Base-by-base conservation (phyloP, 495 filamentous ascomycete genomes). In the Penicillium coffeae region DNA sequence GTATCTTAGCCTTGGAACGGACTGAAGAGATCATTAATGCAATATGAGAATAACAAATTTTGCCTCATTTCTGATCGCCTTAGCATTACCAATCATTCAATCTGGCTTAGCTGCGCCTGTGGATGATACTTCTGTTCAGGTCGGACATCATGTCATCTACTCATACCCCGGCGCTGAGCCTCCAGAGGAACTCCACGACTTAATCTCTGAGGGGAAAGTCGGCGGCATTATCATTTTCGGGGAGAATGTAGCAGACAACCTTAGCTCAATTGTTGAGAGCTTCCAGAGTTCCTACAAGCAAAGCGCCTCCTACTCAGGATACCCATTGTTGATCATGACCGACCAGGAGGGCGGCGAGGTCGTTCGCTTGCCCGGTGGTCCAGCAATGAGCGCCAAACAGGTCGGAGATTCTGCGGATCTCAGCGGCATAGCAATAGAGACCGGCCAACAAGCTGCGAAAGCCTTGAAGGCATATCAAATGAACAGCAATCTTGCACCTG, bases 271-370 rank as follows among this genome's bases (percentile, higher is more conserved):
- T 1, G 51, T 70, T 30, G 36, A 45, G n/a, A 16, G 44, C 4
- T 52, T 64, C 8, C 65, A 70, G 38, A 34, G 45, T 18, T 44
- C 62, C 2, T 70, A 69, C 21, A 47, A 45, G n/a, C 35, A 57
- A 20, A 64, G 61, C 15, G 37, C 52, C 0, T 51, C 54, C 8
- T 54, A 61, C 13, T 21, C 48, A 2, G 64, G 58, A 6, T 47
- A 45, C 3, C 67, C 67, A 5, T 49, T 71, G 0, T 44, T 69
- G 0, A 66, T 69, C 45, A 64, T 68, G 58, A 71, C 66, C 1
- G 67, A 71, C 45, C 67, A 71, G 19, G 67, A 71, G 33, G 66
- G 67, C 8, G 67, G 64, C 3, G 2, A 60, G 10, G 55, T 71
- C 4, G 52, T 55, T 21, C 59, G 67, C 9, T 49, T 71, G 1